Conservation (phyloP, 225 moss, liverwort and hornwort species). For the Pleurozium schreberi region DNA sequence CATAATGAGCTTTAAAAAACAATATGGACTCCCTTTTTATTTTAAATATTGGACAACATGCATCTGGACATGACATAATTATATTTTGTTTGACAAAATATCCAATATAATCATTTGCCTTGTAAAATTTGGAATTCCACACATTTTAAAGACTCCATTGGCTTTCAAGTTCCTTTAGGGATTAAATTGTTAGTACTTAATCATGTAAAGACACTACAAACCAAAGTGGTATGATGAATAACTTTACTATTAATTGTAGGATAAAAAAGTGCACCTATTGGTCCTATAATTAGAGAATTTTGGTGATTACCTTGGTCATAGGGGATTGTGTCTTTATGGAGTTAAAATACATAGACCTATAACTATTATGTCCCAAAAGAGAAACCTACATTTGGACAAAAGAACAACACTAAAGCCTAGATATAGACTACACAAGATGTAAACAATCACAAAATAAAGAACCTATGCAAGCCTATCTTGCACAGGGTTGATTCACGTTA, state of each 20-base stretch:
- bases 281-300: neutral
- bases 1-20: neutral
- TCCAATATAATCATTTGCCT: neutral
- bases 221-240: rapidly evolving
- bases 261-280: neutral
- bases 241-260: neutral
- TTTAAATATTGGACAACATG: neutral
- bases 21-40: neutral
- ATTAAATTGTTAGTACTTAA: too few species aligned
- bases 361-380: neutral
- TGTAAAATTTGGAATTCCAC: rapidly evolving
- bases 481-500: too few species aligned
- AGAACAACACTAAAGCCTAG: too few species aligned
- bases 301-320: neutral
- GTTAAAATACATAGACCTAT: neutral
- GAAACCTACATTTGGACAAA: neutral
- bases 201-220: rapidly evolving
- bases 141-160: neutral
- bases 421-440: neutral
- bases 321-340: neutral
- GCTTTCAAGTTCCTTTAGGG: neutral
- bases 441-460: neutral
- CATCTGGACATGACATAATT: neutral
- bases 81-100: neutral
- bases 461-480: too few species aligned